phyloP scores from a whole-genome alignment of 2,329 filamentous ascomycete species.

The Cladobotryum protrusum region DNA sequence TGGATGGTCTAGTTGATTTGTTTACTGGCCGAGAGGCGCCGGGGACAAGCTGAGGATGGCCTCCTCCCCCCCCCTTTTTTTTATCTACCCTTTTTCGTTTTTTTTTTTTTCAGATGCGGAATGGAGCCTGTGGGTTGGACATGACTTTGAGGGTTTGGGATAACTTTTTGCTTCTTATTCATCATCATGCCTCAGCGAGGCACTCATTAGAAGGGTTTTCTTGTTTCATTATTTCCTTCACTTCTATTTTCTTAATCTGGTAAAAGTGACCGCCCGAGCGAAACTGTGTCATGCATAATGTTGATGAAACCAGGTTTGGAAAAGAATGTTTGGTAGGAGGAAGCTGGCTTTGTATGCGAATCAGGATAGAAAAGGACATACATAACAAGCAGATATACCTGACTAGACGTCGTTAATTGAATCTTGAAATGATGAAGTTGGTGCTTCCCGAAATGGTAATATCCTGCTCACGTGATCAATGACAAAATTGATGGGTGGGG shows the following conservation, averaged over 20 bases:
- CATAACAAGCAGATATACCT: too few species aligned
- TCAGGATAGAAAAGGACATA: too few species aligned
- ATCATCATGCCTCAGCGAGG: slow-evolving; percentile 1
- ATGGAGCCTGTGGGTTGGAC: neutral
- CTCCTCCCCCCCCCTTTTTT: neutral
- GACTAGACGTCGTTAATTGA: too few species aligned
- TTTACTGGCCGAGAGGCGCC: slow-evolving; percentile 3
- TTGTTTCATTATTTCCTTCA: neutral
- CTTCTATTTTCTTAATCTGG: neutral
- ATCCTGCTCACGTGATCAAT: too few species aligned
- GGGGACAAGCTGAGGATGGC: neutral
- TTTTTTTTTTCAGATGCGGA: neutral
- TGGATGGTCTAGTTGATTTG: slow-evolving; percentile 7
- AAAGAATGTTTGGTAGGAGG: neutral
- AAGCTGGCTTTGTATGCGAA: neutral
- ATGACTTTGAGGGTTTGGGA: neutral
- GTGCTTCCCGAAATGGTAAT: too few species aligned
- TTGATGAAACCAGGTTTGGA: neutral
- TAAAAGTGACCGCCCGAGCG: neutral
- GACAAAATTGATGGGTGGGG: neutral
- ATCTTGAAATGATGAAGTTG: too few species aligned
- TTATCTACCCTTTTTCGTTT: slow-evolving; percentile 3
- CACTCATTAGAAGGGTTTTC: neutral
- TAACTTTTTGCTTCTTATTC: neutral
- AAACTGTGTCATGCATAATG: neutral